Percentiles rank a stretch among this genome's conserved stretches.
These are phyloP conservation scores for Astrothelium macrocarpum DNA, from an alignment of 495 filamentous ascomycete genomes.

Conservation along the genomic window DNA sequence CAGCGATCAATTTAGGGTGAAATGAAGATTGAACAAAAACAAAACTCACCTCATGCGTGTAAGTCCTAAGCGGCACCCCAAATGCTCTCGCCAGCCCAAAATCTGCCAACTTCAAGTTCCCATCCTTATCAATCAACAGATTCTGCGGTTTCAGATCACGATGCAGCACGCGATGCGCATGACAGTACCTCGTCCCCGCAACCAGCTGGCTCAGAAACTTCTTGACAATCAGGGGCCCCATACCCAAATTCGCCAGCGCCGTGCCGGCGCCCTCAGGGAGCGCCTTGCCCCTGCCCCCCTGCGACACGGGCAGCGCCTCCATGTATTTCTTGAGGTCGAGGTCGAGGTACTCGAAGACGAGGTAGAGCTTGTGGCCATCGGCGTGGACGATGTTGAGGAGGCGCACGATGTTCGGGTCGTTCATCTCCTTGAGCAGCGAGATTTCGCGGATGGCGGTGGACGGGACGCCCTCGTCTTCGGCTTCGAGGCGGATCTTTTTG, in stretches of 20 bases:
- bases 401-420: conserved; percentile 94
- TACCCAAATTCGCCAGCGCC: conserved; percentile 59
- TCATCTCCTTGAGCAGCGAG: conserved; percentile 97
- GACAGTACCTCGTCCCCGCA: conserved; percentile 87
- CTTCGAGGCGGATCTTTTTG: conserved; percentile 98
- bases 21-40: too few species aligned
- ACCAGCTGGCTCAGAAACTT: conserved; percentile 95
- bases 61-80: conserved; percentile 89
- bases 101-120: conserved; percentile 94
- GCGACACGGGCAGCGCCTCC: conserved; percentile 85
- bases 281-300: conserved; percentile 82
- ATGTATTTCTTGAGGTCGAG: conserved; percentile 99
- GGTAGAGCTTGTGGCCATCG: conserved; percentile 93
- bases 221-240: conserved; percentile 82
- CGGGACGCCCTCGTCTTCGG: conserved; percentile 87
- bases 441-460: conserved; percentile 99
- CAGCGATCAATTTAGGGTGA: too few species aligned
- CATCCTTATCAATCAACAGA: conserved; percentile 84
- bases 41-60: conserved; percentile 78
- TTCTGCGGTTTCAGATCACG: conserved; percentile 98
- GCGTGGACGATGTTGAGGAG: conserved; percentile 99
- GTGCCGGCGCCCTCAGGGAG: conserved; percentile 67
- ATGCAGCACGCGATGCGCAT: conserved; percentile 89
- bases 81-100: conserved; percentile 95
- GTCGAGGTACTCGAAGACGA: conserved; percentile 98